These are phyloP conservation scores for Aspergillus panamensis DNA, from an alignment of 495 filamentous ascomycete species.

Conservation along the genomic window DNA sequence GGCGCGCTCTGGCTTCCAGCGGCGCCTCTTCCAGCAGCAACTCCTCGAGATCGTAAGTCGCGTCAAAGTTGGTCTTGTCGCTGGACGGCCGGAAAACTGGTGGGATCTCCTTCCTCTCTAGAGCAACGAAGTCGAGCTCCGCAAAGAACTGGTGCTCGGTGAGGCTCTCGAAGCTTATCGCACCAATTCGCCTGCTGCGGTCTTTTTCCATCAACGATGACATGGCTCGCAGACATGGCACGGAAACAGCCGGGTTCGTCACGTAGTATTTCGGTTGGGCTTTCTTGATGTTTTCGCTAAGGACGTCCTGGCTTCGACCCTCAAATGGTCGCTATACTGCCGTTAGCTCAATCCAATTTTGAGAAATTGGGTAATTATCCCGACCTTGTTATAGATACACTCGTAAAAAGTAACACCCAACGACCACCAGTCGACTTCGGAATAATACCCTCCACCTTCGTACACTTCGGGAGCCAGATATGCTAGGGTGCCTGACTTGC, in stretches of 20 bases:
- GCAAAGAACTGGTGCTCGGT: slow-evolving; percentile 86
- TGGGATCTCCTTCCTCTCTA: slow-evolving; percentile 86
- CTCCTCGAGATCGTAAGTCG: slow-evolving; percentile 96
- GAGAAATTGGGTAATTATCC: slow-evolving; percentile 15
- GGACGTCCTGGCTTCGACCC: slow-evolving; percentile 73
- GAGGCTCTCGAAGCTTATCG: slow-evolving; percentile 73
- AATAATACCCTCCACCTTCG: slow-evolving; percentile 76
- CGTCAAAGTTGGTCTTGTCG: slow-evolving; percentile 99
- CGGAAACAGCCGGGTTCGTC: slow-evolving; percentile 83
- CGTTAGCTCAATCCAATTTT: slow-evolving; percentile 26
- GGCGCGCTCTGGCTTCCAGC: slow-evolving; percentile 82
- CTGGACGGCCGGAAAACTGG: slow-evolving; percentile 89
- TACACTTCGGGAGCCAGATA: slow-evolving; percentile 98
- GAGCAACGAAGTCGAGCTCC: slow-evolving; percentile 74
- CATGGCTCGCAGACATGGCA: slow-evolving; percentile 81
- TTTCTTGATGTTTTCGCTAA: slow-evolving; percentile 78
- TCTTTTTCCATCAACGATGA: slow-evolving; percentile 77
- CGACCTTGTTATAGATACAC: slow-evolving; percentile 97
- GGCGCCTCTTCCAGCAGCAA: slow-evolving; percentile 92
- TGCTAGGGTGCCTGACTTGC: slow-evolving; percentile 93
- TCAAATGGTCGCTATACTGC: slow-evolving; percentile 75
- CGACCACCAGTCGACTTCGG: slow-evolving; percentile 97
- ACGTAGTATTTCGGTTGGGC: slow-evolving; percentile 82
- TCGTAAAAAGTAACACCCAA: slow-evolving; percentile 96
- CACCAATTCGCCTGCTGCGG: slow-evolving; percentile 74